phyloP scores from a whole-genome alignment of 306 rosid genomes.

The Quercus cerris region DNA sequence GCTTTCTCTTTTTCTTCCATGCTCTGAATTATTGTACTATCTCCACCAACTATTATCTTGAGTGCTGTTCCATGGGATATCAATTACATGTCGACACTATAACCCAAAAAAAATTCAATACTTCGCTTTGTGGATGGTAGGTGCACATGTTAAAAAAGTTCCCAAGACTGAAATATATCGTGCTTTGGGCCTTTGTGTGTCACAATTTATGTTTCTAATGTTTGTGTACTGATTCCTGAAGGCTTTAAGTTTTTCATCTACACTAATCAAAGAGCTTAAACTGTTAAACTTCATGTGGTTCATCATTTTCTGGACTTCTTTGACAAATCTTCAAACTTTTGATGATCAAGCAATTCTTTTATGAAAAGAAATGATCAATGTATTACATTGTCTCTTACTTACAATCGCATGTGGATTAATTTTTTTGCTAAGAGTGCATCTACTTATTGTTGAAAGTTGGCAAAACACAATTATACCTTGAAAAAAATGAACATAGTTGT shows the following conservation, averaged over 20 bases:
- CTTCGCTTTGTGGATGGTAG: background rate
- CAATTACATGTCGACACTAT: background rate
- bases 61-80: background rate
- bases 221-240: too few species aligned
- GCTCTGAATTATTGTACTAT: background rate
- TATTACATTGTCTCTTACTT: background rate
- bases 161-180: background rate
- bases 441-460: too few species aligned
- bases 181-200: background rate
- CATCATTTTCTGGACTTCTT: background rate
- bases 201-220: too few species aligned
- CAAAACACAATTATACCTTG: too few species aligned
- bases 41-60: background rate
- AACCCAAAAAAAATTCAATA: too few species aligned
- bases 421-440: too few species aligned
- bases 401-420: background rate
- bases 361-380: background rate
- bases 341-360: background rate
- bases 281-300: background rate
- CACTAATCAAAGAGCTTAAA: too few species aligned
- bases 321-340: background rate
- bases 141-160: background rate
- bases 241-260: too few species aligned
- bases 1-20: background rate
- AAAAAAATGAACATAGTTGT: too few species aligned